A percentile compares a stretch with the other conserved stretches of the same genome.
phyloP scores from a whole-genome alignment of 306 rosid species.

The Trifolium repens region DNA sequence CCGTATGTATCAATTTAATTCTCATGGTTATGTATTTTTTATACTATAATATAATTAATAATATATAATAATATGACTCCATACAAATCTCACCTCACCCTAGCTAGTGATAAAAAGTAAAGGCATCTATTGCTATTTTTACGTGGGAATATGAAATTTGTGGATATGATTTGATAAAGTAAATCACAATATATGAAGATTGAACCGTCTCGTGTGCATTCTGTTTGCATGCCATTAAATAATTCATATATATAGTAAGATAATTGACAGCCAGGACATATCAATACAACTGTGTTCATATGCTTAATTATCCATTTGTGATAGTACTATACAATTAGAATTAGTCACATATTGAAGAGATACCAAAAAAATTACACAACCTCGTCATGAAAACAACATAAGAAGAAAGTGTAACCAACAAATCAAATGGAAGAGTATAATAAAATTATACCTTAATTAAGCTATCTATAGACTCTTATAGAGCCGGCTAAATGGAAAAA shows the following conservation, averaged over 20 bases:
- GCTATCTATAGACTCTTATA: constrained; percentile 35
- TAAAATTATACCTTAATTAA: constrained; percentile 17
- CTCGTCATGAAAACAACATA: constrained; percentile 46
- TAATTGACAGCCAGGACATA: constrained; percentile 34
- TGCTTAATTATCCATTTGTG: constrained; percentile 13
- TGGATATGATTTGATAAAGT: not conserved
- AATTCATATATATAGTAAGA: constrained; percentile 30
- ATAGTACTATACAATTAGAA: constrained; percentile 22
- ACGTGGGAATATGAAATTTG: not conserved
- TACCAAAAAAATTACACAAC: constrained; percentile 28
- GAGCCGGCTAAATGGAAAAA: constrained; percentile 76
- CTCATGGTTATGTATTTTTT: no score
- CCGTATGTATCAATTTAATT: no score
- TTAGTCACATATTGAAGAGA: constrained; percentile 40
- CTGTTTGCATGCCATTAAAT: constrained; percentile 26
- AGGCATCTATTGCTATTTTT: not conserved
- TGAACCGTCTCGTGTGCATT: constrained; percentile 14
- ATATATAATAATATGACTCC: not conserved
- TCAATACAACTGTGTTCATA: constrained; percentile 7
- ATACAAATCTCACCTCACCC: not conserved
- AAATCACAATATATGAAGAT: not conserved
- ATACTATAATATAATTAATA: no score
- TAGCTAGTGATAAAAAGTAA: not conserved
- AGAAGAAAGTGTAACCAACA: constrained; percentile 47
- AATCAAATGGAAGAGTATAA: constrained; percentile 3